Evolutionary conservation across 2,329 filamentous ascomycete species (phyloP).

Genomic region (Corynespora cassiicola): DNA sequence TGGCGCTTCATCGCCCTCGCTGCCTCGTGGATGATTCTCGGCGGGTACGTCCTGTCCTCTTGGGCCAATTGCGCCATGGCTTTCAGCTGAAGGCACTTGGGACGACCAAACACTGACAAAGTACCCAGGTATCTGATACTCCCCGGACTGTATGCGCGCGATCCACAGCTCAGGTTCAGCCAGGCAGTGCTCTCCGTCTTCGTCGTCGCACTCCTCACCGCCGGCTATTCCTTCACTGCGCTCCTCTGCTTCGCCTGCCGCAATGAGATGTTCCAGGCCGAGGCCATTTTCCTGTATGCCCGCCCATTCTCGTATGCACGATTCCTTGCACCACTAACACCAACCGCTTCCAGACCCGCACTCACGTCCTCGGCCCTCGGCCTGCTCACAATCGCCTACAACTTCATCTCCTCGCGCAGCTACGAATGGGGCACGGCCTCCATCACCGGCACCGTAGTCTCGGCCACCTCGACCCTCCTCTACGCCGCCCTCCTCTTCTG

Average conservation of each 20-base stretch:
- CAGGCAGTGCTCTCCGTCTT: slow-evolving; percentile 51
- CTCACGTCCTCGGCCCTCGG: slow-evolving; percentile 54
- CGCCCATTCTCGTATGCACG: neutral
- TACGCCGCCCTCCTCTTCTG: slow-evolving; percentile 52
- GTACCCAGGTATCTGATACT: slow-evolving; percentile 54
- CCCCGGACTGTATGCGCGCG: slow-evolving; percentile 53
- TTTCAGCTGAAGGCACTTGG: slow-evolving; percentile 2
- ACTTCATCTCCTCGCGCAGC: slow-evolving; percentile 50
- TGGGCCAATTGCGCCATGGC: no score
- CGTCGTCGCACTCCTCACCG: slow-evolving; percentile 54
- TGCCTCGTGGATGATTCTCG: slow-evolving; percentile 56
- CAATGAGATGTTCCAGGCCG: slow-evolving; percentile 54
- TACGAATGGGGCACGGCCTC: slow-evolving; percentile 53
- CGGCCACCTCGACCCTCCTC: slow-evolving; percentile 45
- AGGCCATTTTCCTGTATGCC: slow-evolving; percentile 54
- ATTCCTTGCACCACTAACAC: no score
- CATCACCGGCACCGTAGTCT: slow-evolving; percentile 51
- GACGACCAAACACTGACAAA: slow-evolving; percentile 18
- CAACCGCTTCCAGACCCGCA: slow-evolving; percentile 35
- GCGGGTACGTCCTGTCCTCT: slow-evolving; percentile 55
- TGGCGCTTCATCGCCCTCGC: slow-evolving; percentile 54
- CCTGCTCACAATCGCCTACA: slow-evolving; percentile 56
- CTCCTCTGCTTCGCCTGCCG: slow-evolving; percentile 56
- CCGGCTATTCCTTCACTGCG: slow-evolving; percentile 56
- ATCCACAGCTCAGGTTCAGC: slow-evolving; percentile 47